Evolutionary conservation across 1,284 basidiomycete genomes (phyloP).

Genomic region (Apiotrichum porosum): DNA sequence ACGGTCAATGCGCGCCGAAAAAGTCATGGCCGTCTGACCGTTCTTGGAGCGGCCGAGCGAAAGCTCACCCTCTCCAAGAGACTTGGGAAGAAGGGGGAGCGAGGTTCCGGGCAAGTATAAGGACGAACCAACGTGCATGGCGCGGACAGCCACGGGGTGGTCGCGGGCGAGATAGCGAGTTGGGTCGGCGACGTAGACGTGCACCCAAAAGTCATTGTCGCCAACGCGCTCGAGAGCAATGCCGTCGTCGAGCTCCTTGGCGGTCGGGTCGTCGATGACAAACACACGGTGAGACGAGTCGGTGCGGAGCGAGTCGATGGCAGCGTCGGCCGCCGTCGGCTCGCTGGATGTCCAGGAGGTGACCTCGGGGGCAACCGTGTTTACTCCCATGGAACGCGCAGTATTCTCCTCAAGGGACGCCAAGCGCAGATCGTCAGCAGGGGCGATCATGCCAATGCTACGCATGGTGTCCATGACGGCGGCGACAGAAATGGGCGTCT

Average conservation of each 20-base stretch:
- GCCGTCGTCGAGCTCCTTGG: constrained; percentile 91
- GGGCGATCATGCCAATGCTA: constrained; percentile 64
- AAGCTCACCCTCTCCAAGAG: constrained; percentile 51
- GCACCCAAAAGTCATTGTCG: constrained; percentile 69
- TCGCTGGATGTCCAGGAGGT: constrained; percentile 11
- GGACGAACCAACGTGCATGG: constrained; percentile 55
- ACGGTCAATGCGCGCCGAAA: constrained; percentile 68
- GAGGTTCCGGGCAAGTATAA: constrained; percentile 64
- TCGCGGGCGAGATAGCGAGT: constrained; percentile 70
- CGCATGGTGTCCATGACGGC: constrained; percentile 50
- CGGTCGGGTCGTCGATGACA: constrained; percentile 77
- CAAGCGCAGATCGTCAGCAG: constrained; percentile 58
- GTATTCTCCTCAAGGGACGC: constrained; percentile 27
- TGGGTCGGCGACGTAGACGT: constrained; percentile 91
- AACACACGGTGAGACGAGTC: constrained; percentile 78
- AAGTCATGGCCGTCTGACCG: constrained; percentile 63
- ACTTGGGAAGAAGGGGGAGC: constrained; percentile 64
- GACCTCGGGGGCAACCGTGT: constrained; percentile 13
- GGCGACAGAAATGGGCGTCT: constrained; percentile 31
- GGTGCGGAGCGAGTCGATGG: constrained; percentile 54
- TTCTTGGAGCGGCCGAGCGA: constrained; percentile 55
- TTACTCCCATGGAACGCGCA: constrained; percentile 14
- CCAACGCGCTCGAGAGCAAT: constrained; percentile 69
- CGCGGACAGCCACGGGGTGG: constrained; percentile 59
- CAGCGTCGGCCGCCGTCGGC: constrained; percentile 6